Percentiles rank a stretch among this genome's conserved stretches.
phyloP scores from a whole-genome alignment of 345 rosid species.

The Conringia planisiliqua region DNA sequence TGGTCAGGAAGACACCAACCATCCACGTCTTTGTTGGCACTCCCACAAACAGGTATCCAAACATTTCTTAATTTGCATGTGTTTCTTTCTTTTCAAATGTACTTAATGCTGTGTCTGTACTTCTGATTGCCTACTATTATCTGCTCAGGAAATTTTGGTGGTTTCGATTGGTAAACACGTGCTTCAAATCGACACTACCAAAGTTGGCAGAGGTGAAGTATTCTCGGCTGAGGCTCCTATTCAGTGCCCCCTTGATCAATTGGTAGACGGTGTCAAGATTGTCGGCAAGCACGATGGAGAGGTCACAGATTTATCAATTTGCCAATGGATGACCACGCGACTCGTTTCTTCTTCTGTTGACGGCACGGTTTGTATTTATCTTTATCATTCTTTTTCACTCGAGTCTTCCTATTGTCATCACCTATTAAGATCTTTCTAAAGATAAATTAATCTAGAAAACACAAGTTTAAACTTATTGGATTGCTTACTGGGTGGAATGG shows the following conservation, averaged over 20 bases:
- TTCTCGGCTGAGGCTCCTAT: constrained; percentile 76
- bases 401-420: neutral
- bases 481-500: neutral
- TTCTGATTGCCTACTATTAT: neutral
- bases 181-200: constrained; percentile 67
- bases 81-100: neutral
- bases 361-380: constrained; percentile 67
- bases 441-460: neutral
- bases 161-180: constrained; percentile 72
- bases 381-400: constrained; percentile 1
- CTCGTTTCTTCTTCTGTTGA: constrained; percentile 83
- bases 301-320: constrained; percentile 89
- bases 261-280: constrained; percentile 72
- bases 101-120: neutral
- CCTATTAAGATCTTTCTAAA: neutral
- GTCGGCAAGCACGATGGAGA: constrained; percentile 90
- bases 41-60: constrained; percentile 86
- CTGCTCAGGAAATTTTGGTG: constrained; percentile 72
- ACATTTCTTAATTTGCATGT: constrained; percentile 12
- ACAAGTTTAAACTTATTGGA: neutral
- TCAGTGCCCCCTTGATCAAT: constrained; percentile 54
- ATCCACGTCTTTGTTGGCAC: constrained; percentile 94
- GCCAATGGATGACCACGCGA: constrained; percentile 81
- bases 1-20: constrained; percentile 48
- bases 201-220: constrained; percentile 53